Conservation (phyloP, 179 eudicot genomes). For the Amaranthus tricolor region DNA sequence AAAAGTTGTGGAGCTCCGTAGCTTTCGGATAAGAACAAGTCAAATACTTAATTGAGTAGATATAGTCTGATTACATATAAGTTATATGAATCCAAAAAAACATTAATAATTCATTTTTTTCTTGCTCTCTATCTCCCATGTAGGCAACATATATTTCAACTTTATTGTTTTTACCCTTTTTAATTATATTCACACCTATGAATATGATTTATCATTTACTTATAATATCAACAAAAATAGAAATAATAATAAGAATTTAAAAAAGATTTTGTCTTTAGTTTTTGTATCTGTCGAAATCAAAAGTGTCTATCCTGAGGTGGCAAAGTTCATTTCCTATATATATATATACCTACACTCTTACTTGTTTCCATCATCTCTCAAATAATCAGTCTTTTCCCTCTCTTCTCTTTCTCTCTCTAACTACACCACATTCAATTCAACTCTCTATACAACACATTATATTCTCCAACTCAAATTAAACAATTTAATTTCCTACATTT, state of each 20-base stretch:
- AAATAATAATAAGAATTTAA: not conserved
- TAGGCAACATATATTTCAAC: too few relatives aligned
- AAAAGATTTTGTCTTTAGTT: not conserved
- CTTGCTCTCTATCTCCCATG: too few relatives aligned
- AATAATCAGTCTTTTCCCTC: not conserved
- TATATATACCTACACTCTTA: conserved; percentile 21
- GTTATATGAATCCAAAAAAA: not conserved
- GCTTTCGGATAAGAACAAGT: not conserved
- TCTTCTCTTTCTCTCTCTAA: conserved; percentile 1
- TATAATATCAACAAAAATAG: not conserved
- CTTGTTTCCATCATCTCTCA: conserved; percentile 13
- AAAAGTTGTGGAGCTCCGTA: not conserved
- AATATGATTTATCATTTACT: not conserved
- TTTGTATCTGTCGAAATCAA: conserved; percentile 9
- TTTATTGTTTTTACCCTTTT: too few relatives aligned
- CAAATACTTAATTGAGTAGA: too few relatives aligned
- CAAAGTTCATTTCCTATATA: conserved; percentile 15
- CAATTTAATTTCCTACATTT: conserved; percentile 16
- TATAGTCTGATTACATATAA: too few relatives aligned
- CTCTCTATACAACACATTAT: too few relatives aligned
- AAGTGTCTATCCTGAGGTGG: conserved; percentile 18
- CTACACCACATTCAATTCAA: not conserved
- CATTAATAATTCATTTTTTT: not conserved
- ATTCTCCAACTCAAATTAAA: not conserved
- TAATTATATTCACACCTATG: not conserved